These are phyloP conservation scores for Cynanchum wilfordii DNA, from an alignment of 257 asterid species.

Conservation along the genomic window DNA sequence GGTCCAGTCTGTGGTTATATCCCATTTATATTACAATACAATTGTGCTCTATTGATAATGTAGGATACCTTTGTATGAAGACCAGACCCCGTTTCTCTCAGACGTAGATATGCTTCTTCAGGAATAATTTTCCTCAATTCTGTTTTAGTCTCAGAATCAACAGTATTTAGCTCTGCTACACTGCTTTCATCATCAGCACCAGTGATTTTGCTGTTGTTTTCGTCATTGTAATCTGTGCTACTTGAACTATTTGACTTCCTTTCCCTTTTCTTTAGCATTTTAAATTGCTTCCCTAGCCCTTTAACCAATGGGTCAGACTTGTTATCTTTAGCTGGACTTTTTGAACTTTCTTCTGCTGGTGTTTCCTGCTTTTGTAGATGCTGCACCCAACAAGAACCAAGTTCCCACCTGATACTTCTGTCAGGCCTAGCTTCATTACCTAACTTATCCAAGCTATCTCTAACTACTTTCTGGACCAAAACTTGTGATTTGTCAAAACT, in stretches of 20 bases:
- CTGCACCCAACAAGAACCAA: constrained; percentile 98
- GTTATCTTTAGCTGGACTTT: constrained; percentile 39
- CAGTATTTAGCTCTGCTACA: constrained; percentile 28
- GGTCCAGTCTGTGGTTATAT: neutral
- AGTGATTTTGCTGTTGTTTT: constrained; percentile 31
- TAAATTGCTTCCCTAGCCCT: constrained; percentile 96
- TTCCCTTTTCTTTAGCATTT: constrained; percentile 80
- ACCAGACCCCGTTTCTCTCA: constrained; percentile 67
- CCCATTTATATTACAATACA: neutral
- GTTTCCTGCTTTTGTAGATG: constrained; percentile 90
- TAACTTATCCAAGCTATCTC: constrained; percentile 56
- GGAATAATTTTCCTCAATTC: constrained; percentile 60
- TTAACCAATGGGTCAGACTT: constrained; percentile 69
- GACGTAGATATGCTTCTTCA: constrained; percentile 62
- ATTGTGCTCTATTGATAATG: neutral
- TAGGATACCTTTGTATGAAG: constrained; percentile 75
- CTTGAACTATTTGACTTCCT: constrained; percentile 31
- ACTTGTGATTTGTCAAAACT: constrained; percentile 44
- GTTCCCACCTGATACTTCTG: constrained; percentile 89
- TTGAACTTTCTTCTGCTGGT: constrained; percentile 40
- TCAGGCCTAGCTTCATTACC: constrained; percentile 33
- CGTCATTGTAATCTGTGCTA: constrained; percentile 42
- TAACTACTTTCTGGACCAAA: constrained; percentile 53
- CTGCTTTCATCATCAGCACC: constrained; percentile 38
- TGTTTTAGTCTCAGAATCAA: constrained; percentile 33